Evolutionary conservation across 306 rosid genomes (phyloP).

Genomic region (Alnus glutinosa): DNA sequence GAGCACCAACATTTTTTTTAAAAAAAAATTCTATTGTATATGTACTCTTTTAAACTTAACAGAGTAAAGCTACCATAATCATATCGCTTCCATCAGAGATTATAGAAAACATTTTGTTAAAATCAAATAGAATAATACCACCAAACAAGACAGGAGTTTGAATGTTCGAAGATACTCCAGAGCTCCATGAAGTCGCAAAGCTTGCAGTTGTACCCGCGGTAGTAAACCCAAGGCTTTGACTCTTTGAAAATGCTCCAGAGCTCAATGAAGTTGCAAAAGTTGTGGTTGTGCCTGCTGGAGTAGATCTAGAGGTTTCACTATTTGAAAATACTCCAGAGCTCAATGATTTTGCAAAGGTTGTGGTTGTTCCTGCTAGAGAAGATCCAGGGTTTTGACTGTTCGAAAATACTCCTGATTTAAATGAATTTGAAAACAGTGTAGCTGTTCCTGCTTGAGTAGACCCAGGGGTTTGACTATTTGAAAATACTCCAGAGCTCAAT

Average conservation of each 20-base stretch:
- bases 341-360: background rate
- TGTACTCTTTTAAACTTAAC: background rate
- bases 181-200: conserved; percentile 1
- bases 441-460: background rate
- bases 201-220: conserved; percentile 6
- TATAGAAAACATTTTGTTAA: background rate
- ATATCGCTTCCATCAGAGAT: background rate
- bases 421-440: conserved; percentile 1
- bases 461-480: conserved; percentile 21
- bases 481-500: conserved; percentile 2
- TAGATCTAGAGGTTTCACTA: conserved; percentile 19
- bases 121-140: conserved; percentile 33
- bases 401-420: conserved; percentile 19
- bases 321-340: conserved; percentile 28
- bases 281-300: conserved; percentile 10
- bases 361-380: conserved; percentile 15
- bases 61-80: conserved; percentile 10
- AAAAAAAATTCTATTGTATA: too few relatives aligned
- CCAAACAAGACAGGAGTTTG: conserved; percentile 54
- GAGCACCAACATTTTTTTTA: conserved; percentile 10
- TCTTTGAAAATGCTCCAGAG: conserved; percentile 24
- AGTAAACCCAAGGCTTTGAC: conserved; percentile 21
- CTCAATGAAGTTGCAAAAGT: conserved; percentile 4
- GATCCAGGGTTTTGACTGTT: conserved; percentile 18
- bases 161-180: conserved; percentile 23